These are phyloP conservation scores for Lineolata rhizophorae DNA, from an alignment of 495 filamentous ascomycete species.

Conservation along the genomic window DNA sequence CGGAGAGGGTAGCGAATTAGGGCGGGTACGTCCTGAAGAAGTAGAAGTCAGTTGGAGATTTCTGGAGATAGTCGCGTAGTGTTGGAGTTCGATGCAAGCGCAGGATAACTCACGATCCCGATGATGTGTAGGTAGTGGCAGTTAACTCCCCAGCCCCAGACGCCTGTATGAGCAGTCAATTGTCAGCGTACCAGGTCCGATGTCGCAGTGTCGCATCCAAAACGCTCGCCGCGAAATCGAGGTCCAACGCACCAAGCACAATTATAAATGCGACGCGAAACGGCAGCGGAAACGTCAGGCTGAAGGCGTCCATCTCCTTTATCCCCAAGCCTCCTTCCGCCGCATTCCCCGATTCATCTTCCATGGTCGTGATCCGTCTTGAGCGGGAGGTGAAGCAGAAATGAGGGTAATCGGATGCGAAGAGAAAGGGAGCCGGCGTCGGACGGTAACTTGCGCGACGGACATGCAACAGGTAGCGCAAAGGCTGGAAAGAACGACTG, in stretches of 20 bases:
- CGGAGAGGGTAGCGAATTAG: conserved; percentile 61
- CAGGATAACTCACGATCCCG: conserved; percentile 37
- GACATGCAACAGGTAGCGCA: too few species aligned
- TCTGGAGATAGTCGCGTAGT: too few species aligned
- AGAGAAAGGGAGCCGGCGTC: too few species aligned
- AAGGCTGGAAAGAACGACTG: too few species aligned
- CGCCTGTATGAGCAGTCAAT: conserved; percentile 33
- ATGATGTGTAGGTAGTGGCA: conserved; percentile 54
- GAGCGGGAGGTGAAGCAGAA: too few species aligned
- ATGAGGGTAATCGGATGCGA: too few species aligned
- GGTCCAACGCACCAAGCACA: conserved; percentile 41
- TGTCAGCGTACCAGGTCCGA: too few species aligned
- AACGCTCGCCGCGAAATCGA: neutral
- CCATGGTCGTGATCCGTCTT: too few species aligned
- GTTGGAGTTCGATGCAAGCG: conserved; percentile 3
- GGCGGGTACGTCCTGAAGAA: conserved; percentile 54
- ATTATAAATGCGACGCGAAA: conserved; percentile 61
- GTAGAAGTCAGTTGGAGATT: too few species aligned
- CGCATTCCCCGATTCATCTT: too few species aligned
- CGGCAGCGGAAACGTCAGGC: conserved; percentile 64
- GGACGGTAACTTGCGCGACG: too few species aligned
- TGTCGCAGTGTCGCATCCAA: conserved; percentile 4
- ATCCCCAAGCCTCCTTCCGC: too few species aligned
- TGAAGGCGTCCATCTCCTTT: conserved; percentile 68
- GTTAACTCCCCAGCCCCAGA: conserved; percentile 83